phyloP scores from a whole-genome alignment of 176 grass and related monocot species.

The Juncus inflexus region DNA sequence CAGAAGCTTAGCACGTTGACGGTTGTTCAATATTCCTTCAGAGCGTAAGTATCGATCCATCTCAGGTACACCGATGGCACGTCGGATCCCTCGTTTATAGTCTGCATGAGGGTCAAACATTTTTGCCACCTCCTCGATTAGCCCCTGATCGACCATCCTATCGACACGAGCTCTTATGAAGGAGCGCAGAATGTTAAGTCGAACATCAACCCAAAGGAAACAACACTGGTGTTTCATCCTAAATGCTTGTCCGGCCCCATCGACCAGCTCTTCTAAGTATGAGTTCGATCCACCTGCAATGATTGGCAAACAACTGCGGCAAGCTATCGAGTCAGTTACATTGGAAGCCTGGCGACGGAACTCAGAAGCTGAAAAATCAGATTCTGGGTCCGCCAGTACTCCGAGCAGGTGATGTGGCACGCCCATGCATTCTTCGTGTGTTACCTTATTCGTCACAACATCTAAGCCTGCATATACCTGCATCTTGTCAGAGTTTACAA shows the following conservation, averaged over 20 bases:
- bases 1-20: constrained; percentile 11
- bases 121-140: constrained; percentile 26
- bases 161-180: constrained; percentile 26
- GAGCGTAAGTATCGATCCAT: constrained; percentile 41
- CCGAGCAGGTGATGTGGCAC: constrained; percentile 39
- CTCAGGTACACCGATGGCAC: constrained; percentile 34
- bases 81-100: constrained; percentile 20
- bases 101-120: constrained; percentile 16
- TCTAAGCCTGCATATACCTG: constrained; percentile 30
- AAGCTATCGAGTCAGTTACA: neutral
- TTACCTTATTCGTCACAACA: constrained; percentile 35
- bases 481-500: constrained; percentile 42
- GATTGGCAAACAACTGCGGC: constrained; percentile 17
- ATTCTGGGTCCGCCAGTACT: constrained; percentile 1
- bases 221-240: constrained; percentile 13
- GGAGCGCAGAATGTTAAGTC: constrained; percentile 8
- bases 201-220: constrained; percentile 36
- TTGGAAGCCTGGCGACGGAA: constrained; percentile 13
- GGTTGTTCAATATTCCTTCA: constrained; percentile 1
- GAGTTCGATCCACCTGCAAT: constrained; percentile 38
- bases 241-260: constrained; percentile 17
- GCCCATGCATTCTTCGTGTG: constrained; percentile 16
- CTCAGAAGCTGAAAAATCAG: constrained; percentile 18
- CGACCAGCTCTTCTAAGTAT: constrained; percentile 29
- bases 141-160: constrained; percentile 30